A percentile compares a stretch with the other conserved stretches of the same genome.
Evolutionary conservation across 805 yeast genomes (phyloP).

Genomic region (Sugiyamaella marilandica): DNA sequence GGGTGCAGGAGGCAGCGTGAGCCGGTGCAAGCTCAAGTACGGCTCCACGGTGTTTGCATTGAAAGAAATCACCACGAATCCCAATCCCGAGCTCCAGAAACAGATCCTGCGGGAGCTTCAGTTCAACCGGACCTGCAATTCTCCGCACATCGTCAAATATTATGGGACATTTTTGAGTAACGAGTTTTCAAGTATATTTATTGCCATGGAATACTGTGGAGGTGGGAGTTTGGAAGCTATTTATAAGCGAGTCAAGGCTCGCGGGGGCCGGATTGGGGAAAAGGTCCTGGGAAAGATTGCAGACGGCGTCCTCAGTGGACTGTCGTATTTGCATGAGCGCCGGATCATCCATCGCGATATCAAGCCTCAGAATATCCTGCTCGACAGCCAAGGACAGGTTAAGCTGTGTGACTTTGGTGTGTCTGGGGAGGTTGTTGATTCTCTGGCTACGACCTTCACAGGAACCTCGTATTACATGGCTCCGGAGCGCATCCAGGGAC

Average conservation of each 20-base stretch:
- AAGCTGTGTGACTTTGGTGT: conserved; percentile 97
- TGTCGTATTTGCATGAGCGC: conserved; percentile 82
- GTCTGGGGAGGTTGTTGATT: conserved; percentile 92
- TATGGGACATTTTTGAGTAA: conserved; percentile 87
- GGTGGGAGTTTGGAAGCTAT: conserved; percentile 88
- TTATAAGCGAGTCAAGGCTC: conserved; percentile 65
- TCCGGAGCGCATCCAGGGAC: conserved; percentile 94
- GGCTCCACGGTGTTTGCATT: conserved; percentile 75
- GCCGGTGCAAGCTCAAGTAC: conserved; percentile 61
- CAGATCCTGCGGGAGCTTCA: conserved; percentile 89
- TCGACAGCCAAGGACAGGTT: conserved; percentile 73
- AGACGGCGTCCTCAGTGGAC: conserved; percentile 75
- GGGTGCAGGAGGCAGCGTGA: conserved; percentile 90
- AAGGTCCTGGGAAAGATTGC: conserved; percentile 89
- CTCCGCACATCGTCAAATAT: conserved; percentile 83
- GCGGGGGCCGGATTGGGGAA: conserved; percentile 88
- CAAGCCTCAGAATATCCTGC: conserved; percentile 87
- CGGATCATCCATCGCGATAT: conserved; percentile 92
- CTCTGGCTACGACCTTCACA: conserved; percentile 92
- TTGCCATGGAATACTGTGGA: conserved; percentile 97
- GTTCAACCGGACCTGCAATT: conserved; percentile 75
- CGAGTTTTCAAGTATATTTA: conserved; percentile 73
- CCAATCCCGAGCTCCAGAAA: conserved; percentile 80
- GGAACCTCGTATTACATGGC: conserved; percentile 99
- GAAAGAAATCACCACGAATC: conserved; percentile 67